Base-by-base conservation (phyloP, 1,139 yeast species). In the Magnusiomyces ingens region DNA sequence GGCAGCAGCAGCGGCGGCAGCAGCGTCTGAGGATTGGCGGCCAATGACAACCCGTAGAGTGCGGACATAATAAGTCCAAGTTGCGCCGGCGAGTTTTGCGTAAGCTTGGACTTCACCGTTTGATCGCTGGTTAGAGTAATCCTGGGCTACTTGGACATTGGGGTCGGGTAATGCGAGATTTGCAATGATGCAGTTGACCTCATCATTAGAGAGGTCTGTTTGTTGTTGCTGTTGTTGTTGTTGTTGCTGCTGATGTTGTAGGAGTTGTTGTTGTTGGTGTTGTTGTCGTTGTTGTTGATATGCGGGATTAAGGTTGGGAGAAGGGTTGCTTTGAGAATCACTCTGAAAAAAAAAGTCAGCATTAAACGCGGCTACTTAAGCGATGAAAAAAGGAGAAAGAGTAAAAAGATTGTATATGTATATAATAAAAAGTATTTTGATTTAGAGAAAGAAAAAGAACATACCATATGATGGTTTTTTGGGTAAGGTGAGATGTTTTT, bases 41-140 rank as follows among this genome's bases (percentile, higher is more conserved):
- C 99, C 99, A 55, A 93, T 86, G 2, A 85, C 74, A 5, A 93
- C 80, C 17, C 79, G 79, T 54, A 93, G 74, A n/a, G 83, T 76
- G 66, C 90, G 89, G 50, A 93, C 97, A 66, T 90, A 93, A 67
- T 78, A 93, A 1, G 98, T 91, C 98, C 99, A 93, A 63, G 81
- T 82, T 45, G 78, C 75, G n/a, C 98, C 98, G 0, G 97, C 91
- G 50, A 91, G 84, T 67, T 91, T 91, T 45, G 97, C 98, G 67
- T 91, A 93, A 0, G 98, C 98, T 70, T 90, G 96, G 18, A 93
- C 93, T 66, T 89, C 96, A 38, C 88, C 79, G 57, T 88, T 91
- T 55, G 80, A 74, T 59, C 80, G 79, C 50, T 84, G 89, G 68
- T 93, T 93, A 13, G 83, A 73, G 60, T 73, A 78, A 26, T 69